A percentile compares a stretch with the other conserved stretches of the same genome.
These are phyloP conservation scores for Diversispora eburnea DNA, from an alignment of 192 early-diverging fungal genomes.

Conservation along the genomic window DNA sequence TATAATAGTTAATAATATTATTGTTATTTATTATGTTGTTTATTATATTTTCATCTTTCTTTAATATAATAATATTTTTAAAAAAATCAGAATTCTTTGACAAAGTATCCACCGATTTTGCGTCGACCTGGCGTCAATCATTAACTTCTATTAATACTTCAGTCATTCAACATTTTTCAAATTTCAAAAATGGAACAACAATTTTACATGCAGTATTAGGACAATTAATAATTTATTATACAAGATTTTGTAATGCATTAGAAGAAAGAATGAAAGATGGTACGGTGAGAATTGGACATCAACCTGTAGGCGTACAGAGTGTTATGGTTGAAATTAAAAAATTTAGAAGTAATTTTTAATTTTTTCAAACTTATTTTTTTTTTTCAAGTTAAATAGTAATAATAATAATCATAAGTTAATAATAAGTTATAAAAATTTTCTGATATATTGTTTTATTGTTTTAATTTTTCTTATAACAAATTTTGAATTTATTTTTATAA, in stretches of 20 bases:
- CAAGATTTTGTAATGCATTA: constrained; percentile 75
- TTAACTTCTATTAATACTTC: constrained; percentile 77
- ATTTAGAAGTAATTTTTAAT: constrained; percentile 66
- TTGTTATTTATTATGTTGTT: too few relatives aligned
- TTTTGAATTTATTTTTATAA: too few relatives aligned
- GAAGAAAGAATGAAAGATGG: constrained; percentile 66
- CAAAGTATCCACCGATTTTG: constrained; percentile 69
- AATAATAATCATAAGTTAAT: too few relatives aligned
- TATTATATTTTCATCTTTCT: too few relatives aligned
- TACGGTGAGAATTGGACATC: constrained; percentile 39
- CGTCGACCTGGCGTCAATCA: constrained; percentile 71
- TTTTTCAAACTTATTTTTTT: not conserved
- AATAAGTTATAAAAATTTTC: too few relatives aligned
- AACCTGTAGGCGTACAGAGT: constrained; percentile 86
- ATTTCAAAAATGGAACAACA: constrained; percentile 92
- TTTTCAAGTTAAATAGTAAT: too few relatives aligned
- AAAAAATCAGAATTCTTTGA: constrained; percentile 54
- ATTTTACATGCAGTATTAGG: constrained; percentile 87
- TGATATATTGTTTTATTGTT: too few relatives aligned
- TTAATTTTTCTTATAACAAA: too few relatives aligned
- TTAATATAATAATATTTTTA: too few relatives aligned
- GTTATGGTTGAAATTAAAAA: constrained; percentile 98
- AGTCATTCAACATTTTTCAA: constrained; percentile 89
- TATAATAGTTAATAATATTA: too few relatives aligned
- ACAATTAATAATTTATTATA: constrained; percentile 90